phyloP scores from a whole-genome alignment of 306 rosid genomes.

The Rosa lucieae region DNA sequence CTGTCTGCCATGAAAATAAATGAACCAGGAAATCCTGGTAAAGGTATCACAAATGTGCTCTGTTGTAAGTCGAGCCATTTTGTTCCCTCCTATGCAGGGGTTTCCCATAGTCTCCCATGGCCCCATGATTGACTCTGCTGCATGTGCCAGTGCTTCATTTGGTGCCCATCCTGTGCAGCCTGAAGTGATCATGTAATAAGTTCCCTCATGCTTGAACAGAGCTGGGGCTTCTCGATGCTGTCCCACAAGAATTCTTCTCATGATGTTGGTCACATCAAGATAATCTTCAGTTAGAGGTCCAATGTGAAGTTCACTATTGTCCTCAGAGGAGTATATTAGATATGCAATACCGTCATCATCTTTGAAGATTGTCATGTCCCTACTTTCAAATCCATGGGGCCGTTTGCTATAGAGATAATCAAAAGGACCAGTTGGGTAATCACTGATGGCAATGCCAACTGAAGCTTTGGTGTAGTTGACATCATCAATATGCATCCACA shows the following conservation, averaged over 20 bases:
- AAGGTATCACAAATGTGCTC: constrained; percentile 81
- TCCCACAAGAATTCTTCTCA: constrained; percentile 79
- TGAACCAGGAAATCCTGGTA: constrained; percentile 59
- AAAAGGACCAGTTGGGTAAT: constrained; percentile 84
- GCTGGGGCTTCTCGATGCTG: constrained; percentile 99
- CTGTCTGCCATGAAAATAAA: constrained; percentile 89
- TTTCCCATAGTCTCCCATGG: constrained; percentile 95
- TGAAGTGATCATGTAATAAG: constrained; percentile 97
- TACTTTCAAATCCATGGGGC: constrained; percentile 90
- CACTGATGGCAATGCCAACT: constrained; percentile 79
- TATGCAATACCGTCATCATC: constrained; percentile 87
- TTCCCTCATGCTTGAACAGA: constrained; percentile 75
- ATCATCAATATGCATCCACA: constrained; percentile 99
- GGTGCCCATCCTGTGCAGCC: constrained; percentile 99
- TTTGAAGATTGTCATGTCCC: constrained; percentile 95
- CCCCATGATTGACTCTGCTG: constrained; percentile 84
- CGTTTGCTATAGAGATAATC: constrained; percentile 78
- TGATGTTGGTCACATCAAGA: constrained; percentile 56
- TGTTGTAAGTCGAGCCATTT: constrained; percentile 70
- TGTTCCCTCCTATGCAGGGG: constrained; percentile 85
- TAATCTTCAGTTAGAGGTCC: constrained; percentile 82
- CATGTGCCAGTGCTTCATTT: constrained; percentile 88
- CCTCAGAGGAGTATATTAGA: constrained; percentile 89
- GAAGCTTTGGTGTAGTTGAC: constrained; percentile 92
- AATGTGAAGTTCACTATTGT: constrained; percentile 92